Percentiles rank a stretch among this genome's conserved stretches.
These are phyloP conservation scores for Simplicillium sp. DNA, from an alignment of 2,329 filamentous ascomycete species.

Conservation along the genomic window DNA sequence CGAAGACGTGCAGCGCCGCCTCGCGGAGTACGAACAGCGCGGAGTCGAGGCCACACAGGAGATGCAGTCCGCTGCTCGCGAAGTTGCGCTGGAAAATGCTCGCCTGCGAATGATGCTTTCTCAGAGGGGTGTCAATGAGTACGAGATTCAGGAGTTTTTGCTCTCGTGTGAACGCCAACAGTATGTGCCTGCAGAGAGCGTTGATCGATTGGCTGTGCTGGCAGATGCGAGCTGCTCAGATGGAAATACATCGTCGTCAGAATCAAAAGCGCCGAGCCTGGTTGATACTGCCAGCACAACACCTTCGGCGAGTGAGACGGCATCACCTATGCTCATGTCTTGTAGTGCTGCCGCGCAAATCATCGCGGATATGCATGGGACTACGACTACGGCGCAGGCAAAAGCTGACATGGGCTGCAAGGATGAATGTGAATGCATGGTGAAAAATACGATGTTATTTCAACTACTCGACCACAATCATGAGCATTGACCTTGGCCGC, in stretches of 20 bases:
- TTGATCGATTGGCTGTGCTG: constrained; percentile 27
- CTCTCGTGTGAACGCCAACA: constrained; percentile 19
- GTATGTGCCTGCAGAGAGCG: background rate
- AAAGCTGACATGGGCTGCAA: constrained; percentile 19
- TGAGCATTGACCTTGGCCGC: background rate
- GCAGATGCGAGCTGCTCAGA: constrained; percentile 22
- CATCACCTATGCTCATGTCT: constrained; percentile 22
- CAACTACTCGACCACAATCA: constrained; percentile 6
- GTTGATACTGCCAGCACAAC: background rate
- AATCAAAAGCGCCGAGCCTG: constrained; percentile 2
- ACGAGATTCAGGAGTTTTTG: constrained; percentile 30
- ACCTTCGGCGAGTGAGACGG: too few relatives aligned
- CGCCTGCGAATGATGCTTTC: constrained; percentile 32
- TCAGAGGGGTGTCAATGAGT: constrained; percentile 25
- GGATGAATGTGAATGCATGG: constrained; percentile 7
- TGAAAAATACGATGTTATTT: constrained; percentile 8
- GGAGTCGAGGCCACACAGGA: constrained; percentile 39
- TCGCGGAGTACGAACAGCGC: constrained; percentile 36
- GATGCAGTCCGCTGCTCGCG: constrained; percentile 43
- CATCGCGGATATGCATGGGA: constrained; percentile 28
- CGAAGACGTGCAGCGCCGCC: constrained; percentile 32
- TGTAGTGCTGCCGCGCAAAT: constrained; percentile 24
- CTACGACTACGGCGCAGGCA: constrained; percentile 12
- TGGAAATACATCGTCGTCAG: constrained; percentile 1
- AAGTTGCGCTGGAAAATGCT: constrained; percentile 38